Base-by-base conservation (phyloP, 2,329 filamentous ascomycete genomes). In the Periconia digitata region DNA sequence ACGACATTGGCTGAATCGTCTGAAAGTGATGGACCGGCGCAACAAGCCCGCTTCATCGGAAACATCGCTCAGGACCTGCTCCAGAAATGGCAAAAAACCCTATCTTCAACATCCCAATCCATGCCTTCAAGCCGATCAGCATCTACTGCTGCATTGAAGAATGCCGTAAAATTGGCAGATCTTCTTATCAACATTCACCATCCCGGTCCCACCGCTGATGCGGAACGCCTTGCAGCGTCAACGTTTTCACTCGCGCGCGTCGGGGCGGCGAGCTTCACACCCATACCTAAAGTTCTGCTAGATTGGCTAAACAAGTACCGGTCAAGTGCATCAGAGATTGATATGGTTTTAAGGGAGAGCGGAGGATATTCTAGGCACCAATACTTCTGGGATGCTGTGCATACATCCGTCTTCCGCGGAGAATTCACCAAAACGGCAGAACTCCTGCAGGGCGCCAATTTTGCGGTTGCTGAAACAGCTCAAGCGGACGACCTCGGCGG, bases 321-420 rank as follows among this genome's bases (percentile, higher is more conserved):
- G 64, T 84, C 88, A 53, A 80, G 86, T 21, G 79, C 80, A 2
- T 79, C 83, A 43, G 87, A 92, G 60, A 75, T 88, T 20, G 76
- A 83, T 32, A 77, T 84, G 3, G 79, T 96, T 20, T 75, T 82
- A 53, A 77, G 79, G 22, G 74, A 85, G 58, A 79, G 79, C 39
- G 88, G 89, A 1, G 88, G 88, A 50, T 89, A 91, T 18, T 87
- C 90, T 2, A 84, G 84, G 37, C 89, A 94, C 62, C 76, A 79
- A 21, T 77, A 87, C 29, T 97, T 90, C 72, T 97, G 92, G 92
- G 89, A 92, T 64, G 85, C 85, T 1, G 76, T 96, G n/a, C 88
- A 62, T 17, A 53, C 83, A 46, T 78, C 85, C 13, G 77, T 92
- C 18, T 76, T 95, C 21, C 87, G 91, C 40, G 92, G 92, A 36